Conservation (phyloP, 192 early-diverging fungal species). For the Podila verticillata region DNA sequence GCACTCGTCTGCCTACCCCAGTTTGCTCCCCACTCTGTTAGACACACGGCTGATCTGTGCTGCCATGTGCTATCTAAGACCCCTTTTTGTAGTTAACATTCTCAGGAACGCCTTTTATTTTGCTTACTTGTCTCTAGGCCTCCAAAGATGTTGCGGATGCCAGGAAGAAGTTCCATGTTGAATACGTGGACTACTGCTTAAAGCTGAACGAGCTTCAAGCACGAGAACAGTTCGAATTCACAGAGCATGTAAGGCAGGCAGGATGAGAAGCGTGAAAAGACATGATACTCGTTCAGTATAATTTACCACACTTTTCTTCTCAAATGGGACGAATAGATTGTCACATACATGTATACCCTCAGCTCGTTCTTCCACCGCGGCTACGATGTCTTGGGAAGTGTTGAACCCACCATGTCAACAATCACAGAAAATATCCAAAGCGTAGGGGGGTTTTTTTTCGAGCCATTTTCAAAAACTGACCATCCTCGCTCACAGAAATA, state of each 20-base stretch:
- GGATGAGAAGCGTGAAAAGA: no score
- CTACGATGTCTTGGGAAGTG: constrained; percentile 79
- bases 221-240: constrained; percentile 80
- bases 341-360: constrained; percentile 85
- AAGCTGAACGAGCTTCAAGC: constrained; percentile 80
- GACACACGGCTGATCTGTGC: not conserved
- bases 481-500: not conserved
- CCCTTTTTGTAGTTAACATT: not conserved
- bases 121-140: constrained; percentile 36
- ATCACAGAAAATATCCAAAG: constrained; percentile 65
- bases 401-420: constrained; percentile 84
- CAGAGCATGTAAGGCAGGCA: constrained; percentile 64
- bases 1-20: not conserved
- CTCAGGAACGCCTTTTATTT: not conserved
- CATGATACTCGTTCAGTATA: not conserved
- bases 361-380: constrained; percentile 86
- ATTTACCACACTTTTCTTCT: not conserved
- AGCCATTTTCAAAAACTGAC: constrained; percentile 1
- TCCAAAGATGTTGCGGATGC: constrained; percentile 68
- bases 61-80: not conserved
- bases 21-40: no score
- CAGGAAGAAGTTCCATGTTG: constrained; percentile 68
- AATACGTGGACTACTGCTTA: constrained; percentile 70
- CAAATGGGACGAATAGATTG: constrained; percentile 52
- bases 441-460: constrained; percentile 21